Base-by-base conservation (phyloP, 225 moss, liverwort and hornwort genomes). In the Physcomitrellopsis africana region DNA sequence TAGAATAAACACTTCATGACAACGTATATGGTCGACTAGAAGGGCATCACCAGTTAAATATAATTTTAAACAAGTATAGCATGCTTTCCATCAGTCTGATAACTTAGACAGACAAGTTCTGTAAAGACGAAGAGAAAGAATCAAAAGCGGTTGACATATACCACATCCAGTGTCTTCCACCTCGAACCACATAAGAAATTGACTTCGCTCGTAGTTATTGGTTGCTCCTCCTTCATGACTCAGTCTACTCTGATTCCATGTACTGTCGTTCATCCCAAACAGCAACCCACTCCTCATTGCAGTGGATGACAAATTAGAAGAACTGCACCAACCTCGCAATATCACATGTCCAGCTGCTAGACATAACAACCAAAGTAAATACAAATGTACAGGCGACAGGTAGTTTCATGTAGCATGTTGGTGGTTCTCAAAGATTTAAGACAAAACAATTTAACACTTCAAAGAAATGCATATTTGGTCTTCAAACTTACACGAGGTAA, bases 161-260 rank as follows among this genome's bases (percentile, higher is more conserved):
- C 95, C 95, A 81, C 92, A 92, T 61, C 95, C 95, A 54, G 91
- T 91, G 73, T 95, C 95, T 69, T 95, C 95, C 66, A 95, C 83
- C 85, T 95, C 92, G 72, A 95, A 90, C 90, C 92, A 92, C 67
- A 94, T 51, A 65, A 90, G 87, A 47, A 87, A 79, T 58, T 83
- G 81, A 41, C 83, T 84, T 17, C 68, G 64, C 60, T 79, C 86
- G n/a, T 61, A 57, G 56, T 14, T 81, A 26, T 12, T 65, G 44
- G 68, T 54, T 26, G 79, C 83, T 55, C 62, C 74, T 54, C 51
- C 32, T 49, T 83, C 85, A 67, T 70, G 42, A 52, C 57, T 72
- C 66, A 53, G 10, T 73, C 72, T 80, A 54, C 62, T 75, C 55
- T 77, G 80, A 53, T 83, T 77, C 88, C 82, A 88, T 3, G 81